These are phyloP conservation scores for Taxawa tesnikishii DNA, from an alignment of 2,329 filamentous ascomycete species.

Conservation along the genomic window DNA sequence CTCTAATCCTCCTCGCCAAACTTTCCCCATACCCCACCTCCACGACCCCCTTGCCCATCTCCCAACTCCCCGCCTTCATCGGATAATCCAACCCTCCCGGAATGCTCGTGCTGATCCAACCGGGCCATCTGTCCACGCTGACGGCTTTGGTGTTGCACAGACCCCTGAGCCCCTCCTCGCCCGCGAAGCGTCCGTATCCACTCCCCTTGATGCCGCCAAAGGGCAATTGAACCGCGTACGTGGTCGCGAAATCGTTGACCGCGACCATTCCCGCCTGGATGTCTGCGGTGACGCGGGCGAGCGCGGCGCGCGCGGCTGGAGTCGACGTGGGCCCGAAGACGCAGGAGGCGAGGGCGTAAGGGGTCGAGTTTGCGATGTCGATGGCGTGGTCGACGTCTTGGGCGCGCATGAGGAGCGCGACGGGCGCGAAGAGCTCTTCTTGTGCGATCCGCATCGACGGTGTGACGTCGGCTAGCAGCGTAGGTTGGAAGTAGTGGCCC, in stretches of 20 bases:
- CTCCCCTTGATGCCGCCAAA: slow-evolving; percentile 87
- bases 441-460: slow-evolving; percentile 76
- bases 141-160: slow-evolving; percentile 83
- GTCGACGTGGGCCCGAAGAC: slow-evolving; percentile 57
- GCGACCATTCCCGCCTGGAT: slow-evolving; percentile 82
- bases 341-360: slow-evolving; percentile 77
- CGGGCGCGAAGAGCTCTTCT: slow-evolving; percentile 83
- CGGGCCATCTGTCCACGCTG: slow-evolving; percentile 59
- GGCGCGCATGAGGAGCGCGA: slow-evolving; percentile 76
- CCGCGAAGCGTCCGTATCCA: slow-evolving; percentile 84
- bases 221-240: slow-evolving; percentile 85
- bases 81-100: slow-evolving; percentile 74
- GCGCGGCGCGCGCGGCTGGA: slow-evolving; percentile 39
- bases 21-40: slow-evolving; percentile 36
- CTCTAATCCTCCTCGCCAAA: slow-evolving; percentile 22
- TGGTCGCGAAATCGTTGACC: slow-evolving; percentile 90
- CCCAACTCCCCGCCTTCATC: slow-evolving; percentile 35
- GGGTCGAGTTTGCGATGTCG: slow-evolving; percentile 66
- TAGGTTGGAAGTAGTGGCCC: slow-evolving; percentile 88
- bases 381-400: slow-evolving; percentile 55
- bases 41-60: slow-evolving; percentile 32
- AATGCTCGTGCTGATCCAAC: slow-evolving; percentile 56
- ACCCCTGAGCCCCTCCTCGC: slow-evolving; percentile 71
- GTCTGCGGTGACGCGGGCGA: slow-evolving; percentile 52
- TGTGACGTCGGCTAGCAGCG: slow-evolving; percentile 81